Evolutionary conservation across 2,329 filamentous ascomycete species (phyloP).

Genomic region (Phaeosphaeria sp.): DNA sequence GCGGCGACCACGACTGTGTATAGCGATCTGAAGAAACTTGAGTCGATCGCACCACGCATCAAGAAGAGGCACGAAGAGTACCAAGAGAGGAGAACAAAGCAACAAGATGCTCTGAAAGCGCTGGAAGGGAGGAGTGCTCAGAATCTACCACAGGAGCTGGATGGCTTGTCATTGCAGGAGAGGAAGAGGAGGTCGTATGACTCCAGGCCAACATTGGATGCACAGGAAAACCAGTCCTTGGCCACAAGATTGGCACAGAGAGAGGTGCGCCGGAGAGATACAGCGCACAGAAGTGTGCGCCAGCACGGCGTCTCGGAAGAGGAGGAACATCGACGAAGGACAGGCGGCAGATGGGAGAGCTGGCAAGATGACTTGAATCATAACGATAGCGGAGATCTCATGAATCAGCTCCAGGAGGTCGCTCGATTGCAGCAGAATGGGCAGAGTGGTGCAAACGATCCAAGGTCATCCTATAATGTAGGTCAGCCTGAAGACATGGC

Average conservation of each 20-base stretch:
- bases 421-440: constrained; percentile 45
- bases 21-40: constrained; percentile 72
- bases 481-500: constrained; percentile 1
- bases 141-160: constrained; percentile 29
- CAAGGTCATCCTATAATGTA: constrained; percentile 15
- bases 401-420: constrained; percentile 60
- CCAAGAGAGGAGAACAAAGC: constrained; percentile 31
- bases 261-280: constrained; percentile 44
- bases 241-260: constrained; percentile 45
- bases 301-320: constrained; percentile 65
- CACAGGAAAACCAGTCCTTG: constrained; percentile 38
- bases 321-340: constrained; percentile 63
- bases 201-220: constrained; percentile 39
- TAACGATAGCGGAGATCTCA: constrained; percentile 56
- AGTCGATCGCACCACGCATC: constrained; percentile 80
- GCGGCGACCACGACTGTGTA: constrained; percentile 68
- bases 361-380: constrained; percentile 55
- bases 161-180: constrained; percentile 27
- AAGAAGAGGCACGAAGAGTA: constrained; percentile 69
- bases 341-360: constrained; percentile 60
- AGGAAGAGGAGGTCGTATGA: constrained; percentile 31
- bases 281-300: constrained; percentile 57
- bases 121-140: constrained; percentile 28
- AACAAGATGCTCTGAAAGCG: constrained; percentile 31
- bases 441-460: constrained; percentile 9